Evolutionary conservation across 208 protist species (phyloP).

Genomic region (Acanthamoeba lenticulata): DNA sequence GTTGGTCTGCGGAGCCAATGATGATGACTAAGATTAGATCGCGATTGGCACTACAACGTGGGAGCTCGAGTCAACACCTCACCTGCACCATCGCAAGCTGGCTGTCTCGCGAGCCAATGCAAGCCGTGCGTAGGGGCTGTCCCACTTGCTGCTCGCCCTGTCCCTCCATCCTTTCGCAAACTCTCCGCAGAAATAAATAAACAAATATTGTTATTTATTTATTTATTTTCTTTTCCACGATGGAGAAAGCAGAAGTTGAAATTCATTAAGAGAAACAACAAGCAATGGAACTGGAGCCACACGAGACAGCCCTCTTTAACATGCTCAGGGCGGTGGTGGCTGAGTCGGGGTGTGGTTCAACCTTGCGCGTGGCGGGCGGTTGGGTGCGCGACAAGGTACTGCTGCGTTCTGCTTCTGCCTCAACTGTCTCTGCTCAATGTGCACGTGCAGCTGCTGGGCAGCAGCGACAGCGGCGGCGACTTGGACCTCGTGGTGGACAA

Average conservation of each 20-base stretch:
- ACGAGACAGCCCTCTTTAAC: background rate
- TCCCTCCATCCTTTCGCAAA: background rate
- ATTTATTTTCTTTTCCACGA: background rate
- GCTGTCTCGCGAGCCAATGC: constrained; percentile 55
- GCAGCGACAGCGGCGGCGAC: background rate
- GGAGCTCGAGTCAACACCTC: background rate
- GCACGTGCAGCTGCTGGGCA: background rate
- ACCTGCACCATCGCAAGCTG: constrained; percentile 54
- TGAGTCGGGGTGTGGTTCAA: background rate
- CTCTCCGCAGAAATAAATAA: no score
- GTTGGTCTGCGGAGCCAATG: background rate
- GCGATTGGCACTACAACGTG: background rate
- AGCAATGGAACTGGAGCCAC: background rate
- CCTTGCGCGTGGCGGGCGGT: constrained; percentile 92
- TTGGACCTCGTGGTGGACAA: constrained; percentile 97
- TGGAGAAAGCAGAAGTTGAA: background rate
- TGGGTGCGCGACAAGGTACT: constrained; percentile 97
- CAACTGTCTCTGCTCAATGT: background rate
- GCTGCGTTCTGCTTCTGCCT: background rate
- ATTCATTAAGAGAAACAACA: background rate
- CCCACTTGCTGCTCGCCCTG: background rate
- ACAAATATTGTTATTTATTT: background rate
- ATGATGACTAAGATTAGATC: background rate
- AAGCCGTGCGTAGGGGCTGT: background rate
- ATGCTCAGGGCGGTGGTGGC: background rate